These are phyloP conservation scores for Raffaelea arxii DNA, from an alignment of 2,329 filamentous ascomycete genomes.

Conservation along the genomic window DNA sequence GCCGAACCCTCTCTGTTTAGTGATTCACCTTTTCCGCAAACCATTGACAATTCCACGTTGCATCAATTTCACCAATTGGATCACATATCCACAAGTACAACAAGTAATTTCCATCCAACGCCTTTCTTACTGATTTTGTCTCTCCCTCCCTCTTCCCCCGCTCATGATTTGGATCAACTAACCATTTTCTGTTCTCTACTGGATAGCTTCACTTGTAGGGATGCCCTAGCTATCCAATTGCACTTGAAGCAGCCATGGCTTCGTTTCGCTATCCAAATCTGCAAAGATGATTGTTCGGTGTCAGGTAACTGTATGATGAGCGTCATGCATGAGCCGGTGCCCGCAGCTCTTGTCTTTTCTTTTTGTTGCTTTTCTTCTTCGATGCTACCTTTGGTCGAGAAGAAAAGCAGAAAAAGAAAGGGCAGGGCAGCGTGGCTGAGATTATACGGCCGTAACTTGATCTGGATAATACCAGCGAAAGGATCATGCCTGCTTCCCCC, in stretches of 20 bases:
- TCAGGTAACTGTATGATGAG: constrained; percentile 15
- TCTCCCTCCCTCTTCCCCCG: no score
- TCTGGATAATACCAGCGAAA: constrained; percentile 59
- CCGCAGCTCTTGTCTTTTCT: constrained; percentile 4
- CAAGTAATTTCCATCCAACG: no score
- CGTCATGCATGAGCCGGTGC: constrained; percentile 14
- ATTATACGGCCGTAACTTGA: constrained; percentile 30
- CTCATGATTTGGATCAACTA: no score
- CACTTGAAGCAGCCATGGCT: constrained; percentile 3
- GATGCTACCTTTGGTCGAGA: background rate
- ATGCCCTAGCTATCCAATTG: background rate
- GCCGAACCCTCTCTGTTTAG: no score
- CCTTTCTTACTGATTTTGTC: no score
- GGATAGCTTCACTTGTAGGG: no score
- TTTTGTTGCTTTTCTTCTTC: background rate
- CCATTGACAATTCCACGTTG: no score
- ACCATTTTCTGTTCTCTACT: no score
- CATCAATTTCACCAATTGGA: no score
- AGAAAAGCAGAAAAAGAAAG: background rate
- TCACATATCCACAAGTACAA: no score
- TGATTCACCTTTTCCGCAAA: no score
- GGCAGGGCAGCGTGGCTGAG: constrained; percentile 20
- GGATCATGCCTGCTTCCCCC: constrained; percentile 90
- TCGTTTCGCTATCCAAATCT: constrained; percentile 5
- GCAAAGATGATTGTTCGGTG: constrained; percentile 12